Evolutionary conservation across 1,284 basidiomycete species (phyloP).

Genomic region (Testicularia cyperi): DNA sequence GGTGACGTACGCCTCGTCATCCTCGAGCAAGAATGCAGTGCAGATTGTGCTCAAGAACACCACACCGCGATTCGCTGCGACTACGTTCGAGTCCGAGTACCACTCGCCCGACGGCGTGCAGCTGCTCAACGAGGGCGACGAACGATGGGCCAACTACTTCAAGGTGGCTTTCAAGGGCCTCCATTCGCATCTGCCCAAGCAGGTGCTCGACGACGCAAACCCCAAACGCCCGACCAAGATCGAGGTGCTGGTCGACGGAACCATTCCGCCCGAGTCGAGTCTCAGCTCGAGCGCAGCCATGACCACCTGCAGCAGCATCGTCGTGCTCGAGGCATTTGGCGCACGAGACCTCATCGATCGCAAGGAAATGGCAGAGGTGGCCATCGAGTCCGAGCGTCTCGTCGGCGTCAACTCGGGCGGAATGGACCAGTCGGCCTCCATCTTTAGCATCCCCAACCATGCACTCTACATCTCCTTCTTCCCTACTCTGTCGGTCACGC

Average conservation of each 20-base stretch:
- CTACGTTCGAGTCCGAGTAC: slow-evolving; percentile 35
- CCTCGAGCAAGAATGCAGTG: slow-evolving; percentile 2
- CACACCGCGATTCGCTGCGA: slow-evolving; percentile 31
- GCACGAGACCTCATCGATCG: slow-evolving; percentile 42
- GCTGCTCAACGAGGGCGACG: slow-evolving; percentile 42
- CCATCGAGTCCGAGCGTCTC: slow-evolving; percentile 53
- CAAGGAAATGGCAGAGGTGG: slow-evolving; percentile 53
- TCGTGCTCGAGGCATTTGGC: slow-evolving; percentile 53
- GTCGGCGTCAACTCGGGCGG: slow-evolving; percentile 58
- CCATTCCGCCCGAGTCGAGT: slow-evolving; percentile 52
- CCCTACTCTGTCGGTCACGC: slow-evolving; percentile 34
- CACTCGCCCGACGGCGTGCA: slow-evolving; percentile 23
- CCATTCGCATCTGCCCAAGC: slow-evolving; percentile 44
- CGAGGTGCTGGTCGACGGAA: slow-evolving; percentile 54
- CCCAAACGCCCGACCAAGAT: slow-evolving; percentile 27
- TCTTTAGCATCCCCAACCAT: slow-evolving; percentile 49
- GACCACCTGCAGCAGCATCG: slow-evolving; percentile 53
- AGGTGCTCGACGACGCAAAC: slow-evolving; percentile 9
- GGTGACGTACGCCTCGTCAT: slow-evolving; percentile 10
- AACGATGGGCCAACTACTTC: slow-evolving; percentile 59
- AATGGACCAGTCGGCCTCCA: slow-evolving; percentile 58
- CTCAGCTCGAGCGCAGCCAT: slow-evolving; percentile 55
- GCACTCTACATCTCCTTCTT: slow-evolving; percentile 56
- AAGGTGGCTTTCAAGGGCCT: slow-evolving; percentile 57
- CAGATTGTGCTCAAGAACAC: slow-evolving; percentile 46